Evolutionary conservation across 345 rosid genomes (phyloP).

Genomic region (Xanthoceras sorbifolium): DNA sequence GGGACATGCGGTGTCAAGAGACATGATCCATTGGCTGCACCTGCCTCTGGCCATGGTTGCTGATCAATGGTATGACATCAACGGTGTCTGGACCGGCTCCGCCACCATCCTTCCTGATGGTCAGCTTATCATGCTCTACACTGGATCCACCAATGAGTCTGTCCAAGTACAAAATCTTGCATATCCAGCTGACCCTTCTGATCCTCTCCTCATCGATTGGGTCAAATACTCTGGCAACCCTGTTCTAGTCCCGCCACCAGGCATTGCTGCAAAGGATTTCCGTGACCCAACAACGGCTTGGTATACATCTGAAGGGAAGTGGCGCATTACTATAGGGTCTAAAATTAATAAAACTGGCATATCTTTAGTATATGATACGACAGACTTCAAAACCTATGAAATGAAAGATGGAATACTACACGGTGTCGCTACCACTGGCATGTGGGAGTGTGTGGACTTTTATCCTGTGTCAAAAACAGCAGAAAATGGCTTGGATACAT

Average conservation of each 20-base stretch:
- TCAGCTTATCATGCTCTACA: slow-evolving; percentile 73
- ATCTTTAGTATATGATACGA: slow-evolving; percentile 72
- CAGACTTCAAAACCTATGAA: slow-evolving; percentile 58
- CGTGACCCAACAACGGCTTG: slow-evolving; percentile 99
- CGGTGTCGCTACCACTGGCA: slow-evolving; percentile 72
- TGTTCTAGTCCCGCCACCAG: slow-evolving; percentile 70
- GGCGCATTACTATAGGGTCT: slow-evolving; percentile 80
- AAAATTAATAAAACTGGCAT: slow-evolving; percentile 70
- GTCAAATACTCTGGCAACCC: slow-evolving; percentile 71
- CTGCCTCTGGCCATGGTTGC: slow-evolving; percentile 88
- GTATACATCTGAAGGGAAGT: slow-evolving; percentile 72
- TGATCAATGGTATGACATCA: slow-evolving; percentile 76
- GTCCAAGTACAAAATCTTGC: slow-evolving; percentile 93
- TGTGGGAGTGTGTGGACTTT: slow-evolving; percentile 95
- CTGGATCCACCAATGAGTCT: slow-evolving; percentile 71
- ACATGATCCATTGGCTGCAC: slow-evolving; percentile 83
- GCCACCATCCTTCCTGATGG: slow-evolving; percentile 89
- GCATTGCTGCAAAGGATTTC: slow-evolving; percentile 63
- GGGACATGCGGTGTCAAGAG: slow-evolving; percentile 92
- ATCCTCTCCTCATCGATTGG: slow-evolving; percentile 80
- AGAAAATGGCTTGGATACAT: slow-evolving; percentile 55
- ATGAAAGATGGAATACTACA: slow-evolving; percentile 43
- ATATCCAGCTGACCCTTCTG: slow-evolving; percentile 69
- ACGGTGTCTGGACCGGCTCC: slow-evolving; percentile 94
- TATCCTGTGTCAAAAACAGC: slow-evolving; percentile 46